A percentile compares a stretch with the other conserved stretches of the same genome.
phyloP scores from a whole-genome alignment of 2,329 filamentous ascomycete species.

The Simplicillium aogashimaense region DNA sequence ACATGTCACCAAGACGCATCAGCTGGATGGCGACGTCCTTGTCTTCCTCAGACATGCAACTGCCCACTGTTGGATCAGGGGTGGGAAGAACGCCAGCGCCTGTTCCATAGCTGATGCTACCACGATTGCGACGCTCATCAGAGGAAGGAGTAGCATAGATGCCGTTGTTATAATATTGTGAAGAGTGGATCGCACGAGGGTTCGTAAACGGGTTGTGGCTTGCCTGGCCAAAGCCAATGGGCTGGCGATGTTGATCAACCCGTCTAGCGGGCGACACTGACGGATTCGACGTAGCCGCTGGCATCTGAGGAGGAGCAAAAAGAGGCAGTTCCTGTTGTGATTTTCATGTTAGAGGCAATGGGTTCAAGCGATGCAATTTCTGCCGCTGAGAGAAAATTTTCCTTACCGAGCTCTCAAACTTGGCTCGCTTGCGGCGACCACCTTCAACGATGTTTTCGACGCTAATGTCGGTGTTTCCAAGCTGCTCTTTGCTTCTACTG shows the following conservation, averaged over 20 bases:
- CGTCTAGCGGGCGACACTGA: constrained; percentile 88
- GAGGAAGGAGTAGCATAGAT: constrained; percentile 54
- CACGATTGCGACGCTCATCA: constrained; percentile 56
- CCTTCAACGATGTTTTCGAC: constrained; percentile 97
- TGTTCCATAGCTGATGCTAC: constrained; percentile 47
- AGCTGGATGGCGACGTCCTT: constrained; percentile 92
- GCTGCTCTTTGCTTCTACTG: constrained; percentile 71
- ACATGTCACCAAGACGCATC: constrained; percentile 90
- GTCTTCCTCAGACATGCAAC: constrained; percentile 91
- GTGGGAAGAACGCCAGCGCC: constrained; percentile 65
- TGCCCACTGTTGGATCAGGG: constrained; percentile 92
- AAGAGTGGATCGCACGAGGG: constrained; percentile 69
- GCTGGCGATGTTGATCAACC: constrained; percentile 58
- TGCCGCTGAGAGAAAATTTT: not conserved
- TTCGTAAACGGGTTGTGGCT: constrained; percentile 74
- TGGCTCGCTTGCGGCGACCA: constrained; percentile 86
- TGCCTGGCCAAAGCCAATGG: constrained; percentile 66
- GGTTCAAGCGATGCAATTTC: constrained; percentile 3
- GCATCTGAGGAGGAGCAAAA: constrained; percentile 90
- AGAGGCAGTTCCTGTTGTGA: constrained; percentile 75
- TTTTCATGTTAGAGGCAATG: constrained; percentile 1
- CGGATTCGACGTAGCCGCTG: constrained; percentile 90
- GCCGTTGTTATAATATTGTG: constrained; percentile 59
- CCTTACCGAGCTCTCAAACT: constrained; percentile 94
- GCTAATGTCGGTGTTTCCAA: constrained; percentile 94